Base-by-base conservation (phyloP, 1,139 yeast genomes). In the Geotrichum citri-aurantii region DNA sequence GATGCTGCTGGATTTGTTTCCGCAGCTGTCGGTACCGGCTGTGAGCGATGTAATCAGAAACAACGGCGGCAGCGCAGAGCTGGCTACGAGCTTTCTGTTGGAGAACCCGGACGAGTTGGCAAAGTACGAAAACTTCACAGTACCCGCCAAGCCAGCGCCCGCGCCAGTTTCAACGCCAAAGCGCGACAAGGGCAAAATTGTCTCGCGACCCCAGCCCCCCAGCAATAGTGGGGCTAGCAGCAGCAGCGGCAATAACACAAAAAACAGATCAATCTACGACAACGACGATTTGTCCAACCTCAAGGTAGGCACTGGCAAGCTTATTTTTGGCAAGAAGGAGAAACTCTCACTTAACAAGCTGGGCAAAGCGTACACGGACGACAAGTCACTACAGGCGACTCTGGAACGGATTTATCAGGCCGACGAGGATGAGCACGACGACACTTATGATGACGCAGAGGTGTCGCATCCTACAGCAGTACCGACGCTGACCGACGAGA, bases 351-450 rank as follows among this genome's bases (percentile, higher is more conserved):
- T 37, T 27, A 49, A 47, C 53, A 29, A 31, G 52, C 54, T 26
- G 23, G 62, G 55, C 17, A 44, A 53, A 37, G 56, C 60, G 52
- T 50, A 56, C 52, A 52, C 48, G 47, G 37, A 56, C 52, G 71
- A 67, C 48, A 80, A 77, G 65, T 83, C 89, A 0, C 71, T 88
- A 51, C 77, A 81, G 10, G 81, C 85, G 52, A 92, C 95, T 0
- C 74, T 89, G 64, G 74, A 82, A 58, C 71, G 86, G 64, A 75
- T 88, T 62, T 85, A 87, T 65, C 88, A 85, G 54, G 80, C 83
- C 23, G 93, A 87, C 62, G 96, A 88, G 65, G 82, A 79, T 62
- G 95, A 88, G 64, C 84, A 88, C 2, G 97, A 89, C 69, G 96
- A 90, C 65, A 88, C 95, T 0, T 89, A 89, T 68, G 86, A 82